Evolutionary conservation across 176 grass and related monocot species (phyloP), one percentile per base, ranked within the genome.

Genomic region (Oryza officinalis): DNA sequence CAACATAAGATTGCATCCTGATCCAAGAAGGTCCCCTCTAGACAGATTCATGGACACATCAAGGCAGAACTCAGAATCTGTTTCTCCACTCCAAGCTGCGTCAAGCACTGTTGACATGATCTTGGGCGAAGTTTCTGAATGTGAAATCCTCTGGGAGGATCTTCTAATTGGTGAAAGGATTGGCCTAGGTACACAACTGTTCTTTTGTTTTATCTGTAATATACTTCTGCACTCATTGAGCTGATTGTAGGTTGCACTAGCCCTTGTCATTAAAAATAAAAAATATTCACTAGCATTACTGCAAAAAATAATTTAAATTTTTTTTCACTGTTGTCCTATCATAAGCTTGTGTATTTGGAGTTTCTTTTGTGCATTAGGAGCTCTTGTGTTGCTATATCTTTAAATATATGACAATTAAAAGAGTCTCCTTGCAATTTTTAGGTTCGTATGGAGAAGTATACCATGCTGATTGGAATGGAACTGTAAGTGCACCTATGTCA

Each of bases 401-500:
- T 83, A 59, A 32, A 18, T 40, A 33, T 61, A 14, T 68, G 63
- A 31, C 28, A 67, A 78, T 15, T 65, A 75, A 74, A 83, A 68
- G 41, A 76, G 64, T 46, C 27, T 78, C 70, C 26, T 88, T 88
- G 64, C 46, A 81, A 73, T 26, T 78, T 67, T 68, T 90, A 97
- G 95, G 95, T 92, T 97, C 95, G 23, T 94, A 97, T 69, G 95
- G 95, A 79, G 92, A 97, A 86, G 95, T 97, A 22, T 97, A 94
- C 85, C 95, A 78, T 87, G 92, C 92, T 81, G 95, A 97, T 80
- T 97, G 90, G 92, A 94, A 91, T 79, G 95, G 95, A 93, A 94
- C 90, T 27, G 95, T 97, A 76, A 94, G 95, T 49, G 26, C 80
- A 79, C 13, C 13, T 25, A 23, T 67, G 33, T 40, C 59, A 52